phyloP scores from a whole-genome alignment of 169 alveolate species.

The Plasmodium vinckei region DNA sequence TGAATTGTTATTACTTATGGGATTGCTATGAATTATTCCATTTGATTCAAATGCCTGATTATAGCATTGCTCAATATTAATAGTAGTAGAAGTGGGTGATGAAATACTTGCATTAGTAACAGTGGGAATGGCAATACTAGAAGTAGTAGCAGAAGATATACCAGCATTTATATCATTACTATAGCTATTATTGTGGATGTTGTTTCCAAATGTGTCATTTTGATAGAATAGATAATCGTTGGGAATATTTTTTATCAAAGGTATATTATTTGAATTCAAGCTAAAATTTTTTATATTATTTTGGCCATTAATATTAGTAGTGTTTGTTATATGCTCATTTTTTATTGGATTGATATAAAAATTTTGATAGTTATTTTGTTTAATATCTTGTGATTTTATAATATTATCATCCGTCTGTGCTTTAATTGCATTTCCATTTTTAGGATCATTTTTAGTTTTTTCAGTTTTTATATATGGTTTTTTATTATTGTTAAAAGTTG shows the following conservation, averaged over 20 bases:
- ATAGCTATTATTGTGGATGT: background rate
- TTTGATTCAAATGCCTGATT: no score
- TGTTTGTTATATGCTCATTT: background rate
- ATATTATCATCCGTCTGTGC: background rate
- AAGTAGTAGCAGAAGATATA: no score
- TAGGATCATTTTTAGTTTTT: background rate
- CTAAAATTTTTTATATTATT: slow-evolving; percentile 5
- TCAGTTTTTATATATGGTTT: slow-evolving; percentile 20
- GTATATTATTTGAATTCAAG: slow-evolving; percentile 3
- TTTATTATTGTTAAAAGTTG: background rate
- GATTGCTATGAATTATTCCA: background rate
- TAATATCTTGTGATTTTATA: background rate
- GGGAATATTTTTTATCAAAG: background rate
- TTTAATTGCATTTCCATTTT: background rate
- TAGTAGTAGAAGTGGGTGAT: no score
- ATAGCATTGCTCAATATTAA: no score
- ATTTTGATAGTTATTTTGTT: background rate
- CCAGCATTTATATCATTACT: background rate
- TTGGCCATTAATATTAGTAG: background rate
- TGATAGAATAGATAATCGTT: background rate
- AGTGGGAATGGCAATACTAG: no score
- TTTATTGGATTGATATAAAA: background rate
- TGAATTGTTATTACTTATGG: background rate
- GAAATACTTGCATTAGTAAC: no score
- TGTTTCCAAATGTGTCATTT: background rate